Evolutionary conservation across 768 basidiomycete genomes (phyloP).

Genomic region (Trametes sanguinea): DNA sequence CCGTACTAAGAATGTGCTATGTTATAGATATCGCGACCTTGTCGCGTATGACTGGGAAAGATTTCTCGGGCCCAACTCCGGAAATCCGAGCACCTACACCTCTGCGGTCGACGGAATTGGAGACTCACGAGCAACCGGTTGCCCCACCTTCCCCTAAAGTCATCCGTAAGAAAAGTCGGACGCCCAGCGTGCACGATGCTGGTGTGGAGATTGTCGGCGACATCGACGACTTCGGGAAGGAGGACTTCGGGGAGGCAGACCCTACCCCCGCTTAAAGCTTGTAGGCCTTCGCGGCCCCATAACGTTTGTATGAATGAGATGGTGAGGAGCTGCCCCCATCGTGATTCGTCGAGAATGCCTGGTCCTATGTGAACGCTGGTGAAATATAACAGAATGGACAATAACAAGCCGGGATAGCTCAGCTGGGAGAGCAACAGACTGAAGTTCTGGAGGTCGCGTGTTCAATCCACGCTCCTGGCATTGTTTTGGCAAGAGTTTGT

Average conservation of each 20-base stretch:
- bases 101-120: conserved; percentile 37
- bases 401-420: conserved; percentile 34
- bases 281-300: neutral
- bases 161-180: conserved; percentile 22
- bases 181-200: conserved; percentile 24
- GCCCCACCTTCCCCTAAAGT: neutral
- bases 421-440: conserved; percentile 39
- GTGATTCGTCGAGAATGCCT: too few relatives aligned
- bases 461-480: conserved; percentile 23
- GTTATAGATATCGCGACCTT: conserved; percentile 67
- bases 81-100: conserved; percentile 53
- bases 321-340: too few relatives aligned
- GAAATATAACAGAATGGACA: too few relatives aligned
- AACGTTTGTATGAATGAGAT: neutral
- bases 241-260: neutral
- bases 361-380: too few relatives aligned
- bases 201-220: conserved; percentile 35
- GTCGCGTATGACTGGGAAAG: conserved; percentile 80
- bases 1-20: neutral
- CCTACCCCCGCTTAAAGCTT: neutral
- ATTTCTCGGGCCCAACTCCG: conserved; percentile 81
- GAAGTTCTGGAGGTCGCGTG: conserved; percentile 30
- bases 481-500: neutral
- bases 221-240: conserved; percentile 31
- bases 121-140: neutral